phyloP scores from a whole-genome alignment of 2,329 filamentous ascomycete genomes.

The Cladobotryum mycophilum region DNA sequence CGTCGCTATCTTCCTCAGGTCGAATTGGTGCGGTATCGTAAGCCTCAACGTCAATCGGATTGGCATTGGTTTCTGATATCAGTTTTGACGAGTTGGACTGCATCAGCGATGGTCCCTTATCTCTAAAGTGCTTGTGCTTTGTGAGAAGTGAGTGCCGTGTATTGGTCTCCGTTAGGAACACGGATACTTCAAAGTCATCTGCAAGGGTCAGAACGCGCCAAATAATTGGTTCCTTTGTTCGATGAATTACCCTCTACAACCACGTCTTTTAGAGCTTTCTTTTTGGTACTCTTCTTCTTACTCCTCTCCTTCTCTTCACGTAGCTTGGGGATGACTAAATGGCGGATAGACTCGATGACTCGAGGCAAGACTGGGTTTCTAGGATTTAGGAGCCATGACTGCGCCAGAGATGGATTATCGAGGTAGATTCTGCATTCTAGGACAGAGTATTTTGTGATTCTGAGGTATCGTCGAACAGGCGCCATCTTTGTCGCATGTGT shows the following conservation, averaged over 20 bases:
- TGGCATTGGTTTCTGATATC: constrained; percentile 48
- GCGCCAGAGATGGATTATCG: constrained; percentile 76
- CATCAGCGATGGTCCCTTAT: constrained; percentile 46
- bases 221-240: background rate
- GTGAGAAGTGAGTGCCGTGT: constrained; percentile 81
- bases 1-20: constrained; percentile 45
- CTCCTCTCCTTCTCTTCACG: constrained; percentile 68
- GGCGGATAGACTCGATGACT: constrained; percentile 78
- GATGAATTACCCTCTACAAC: constrained; percentile 61
- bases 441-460: constrained; percentile 88
- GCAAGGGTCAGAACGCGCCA: constrained; percentile 14
- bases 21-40: constrained; percentile 28
- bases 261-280: constrained; percentile 81
- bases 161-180: constrained; percentile 83
- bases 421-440: constrained; percentile 97
- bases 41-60: constrained; percentile 47
- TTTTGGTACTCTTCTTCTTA: constrained; percentile 62
- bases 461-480: constrained; percentile 79
- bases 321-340: constrained; percentile 82
- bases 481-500: constrained; percentile 55
- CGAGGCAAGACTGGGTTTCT: constrained; percentile 70
- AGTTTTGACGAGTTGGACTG: constrained; percentile 58
- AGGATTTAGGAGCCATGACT: constrained; percentile 77
- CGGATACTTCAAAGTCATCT: constrained; percentile 95
- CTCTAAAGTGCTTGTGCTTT: constrained; percentile 73